Conservation (phyloP, 176 grass and related monocot genomes). For the Carex littledalei region DNA sequence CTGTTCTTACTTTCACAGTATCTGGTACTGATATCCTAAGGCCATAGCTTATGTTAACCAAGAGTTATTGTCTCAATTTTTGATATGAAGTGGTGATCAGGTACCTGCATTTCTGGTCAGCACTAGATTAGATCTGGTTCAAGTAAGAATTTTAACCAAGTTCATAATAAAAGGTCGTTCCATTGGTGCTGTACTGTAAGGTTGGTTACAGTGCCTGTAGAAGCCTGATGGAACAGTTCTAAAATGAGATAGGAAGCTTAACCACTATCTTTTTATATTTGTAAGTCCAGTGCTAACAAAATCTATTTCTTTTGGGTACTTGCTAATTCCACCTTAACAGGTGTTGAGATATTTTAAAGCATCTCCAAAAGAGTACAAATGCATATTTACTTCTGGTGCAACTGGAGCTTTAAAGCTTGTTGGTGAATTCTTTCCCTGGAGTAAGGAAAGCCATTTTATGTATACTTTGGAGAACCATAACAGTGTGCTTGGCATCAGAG, state of each 20-base stretch:
- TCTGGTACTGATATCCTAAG: neutral
- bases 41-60: neutral
- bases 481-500: constrained; percentile 96
- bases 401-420: constrained; percentile 84
- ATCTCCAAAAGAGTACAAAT: constrained; percentile 79
- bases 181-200: neutral
- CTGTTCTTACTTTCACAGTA: neutral
- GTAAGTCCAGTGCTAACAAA: neutral
- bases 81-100: neutral
- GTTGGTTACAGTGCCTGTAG: neutral
- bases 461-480: constrained; percentile 97
- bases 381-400: constrained; percentile 95
- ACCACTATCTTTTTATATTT: neutral
- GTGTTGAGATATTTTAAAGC: constrained; percentile 91
- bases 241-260: neutral
- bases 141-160: neutral
- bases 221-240: neutral
- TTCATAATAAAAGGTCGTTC: neutral
- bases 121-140: neutral
- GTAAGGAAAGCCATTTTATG: constrained; percentile 72
- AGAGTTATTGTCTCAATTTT: neutral
- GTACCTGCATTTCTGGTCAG: neutral
- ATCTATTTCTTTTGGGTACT: constrained; percentile 21
- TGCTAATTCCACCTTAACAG: constrained; percentile 39
- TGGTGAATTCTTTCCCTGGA: constrained; percentile 97